Conservation (phyloP, 768 basidiomycete genomes). For the Auricularia sp. region DNA sequence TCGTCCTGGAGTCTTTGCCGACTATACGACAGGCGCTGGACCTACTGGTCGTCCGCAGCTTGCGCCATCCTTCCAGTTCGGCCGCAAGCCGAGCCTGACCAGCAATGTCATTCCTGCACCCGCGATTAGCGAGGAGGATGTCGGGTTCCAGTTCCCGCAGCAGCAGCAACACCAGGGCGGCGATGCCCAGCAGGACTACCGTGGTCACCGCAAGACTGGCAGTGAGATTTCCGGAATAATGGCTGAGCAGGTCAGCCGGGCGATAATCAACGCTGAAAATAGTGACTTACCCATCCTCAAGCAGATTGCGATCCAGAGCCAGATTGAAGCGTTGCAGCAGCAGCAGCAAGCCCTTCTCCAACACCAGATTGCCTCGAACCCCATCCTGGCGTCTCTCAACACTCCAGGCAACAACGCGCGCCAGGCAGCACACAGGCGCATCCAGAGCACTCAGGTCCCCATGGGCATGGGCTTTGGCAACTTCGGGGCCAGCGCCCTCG, state of each 20-base stretch:
- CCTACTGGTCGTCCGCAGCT: conserved; percentile 80
- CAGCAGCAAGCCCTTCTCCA: conserved; percentile 87
- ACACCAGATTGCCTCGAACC: conserved; percentile 81
- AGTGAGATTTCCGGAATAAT: conserved; percentile 83
- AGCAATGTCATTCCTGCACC: conserved; percentile 46
- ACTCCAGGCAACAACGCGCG: conserved; percentile 44
- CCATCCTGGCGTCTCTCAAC: conserved; percentile 63
- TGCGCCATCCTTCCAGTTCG: conserved; percentile 88
- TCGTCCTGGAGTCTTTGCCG: conserved; percentile 73
- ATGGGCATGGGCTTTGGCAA: conserved; percentile 51
- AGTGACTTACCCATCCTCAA: conserved; percentile 1
- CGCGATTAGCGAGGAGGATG: conserved; percentile 71
- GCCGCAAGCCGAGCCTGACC: conserved; percentile 45
- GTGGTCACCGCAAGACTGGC: conserved; percentile 48
- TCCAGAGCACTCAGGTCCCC: conserved; percentile 63
- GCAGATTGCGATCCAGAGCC: conserved; percentile 80
- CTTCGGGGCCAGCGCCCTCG: conserved; percentile 37
- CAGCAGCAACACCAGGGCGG: conserved; percentile 34
- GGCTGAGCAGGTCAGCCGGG: conserved; percentile 75
- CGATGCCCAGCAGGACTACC: conserved; percentile 25
- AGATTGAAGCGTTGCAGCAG: conserved; percentile 83
- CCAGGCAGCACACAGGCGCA: conserved; percentile 55
- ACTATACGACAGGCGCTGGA: conserved; percentile 59
- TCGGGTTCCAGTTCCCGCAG: conserved; percentile 76
- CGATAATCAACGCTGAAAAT: no score